phyloP scores from a whole-genome alignment of 179 eudicot genomes.

The Pouteria campechiana region DNA sequence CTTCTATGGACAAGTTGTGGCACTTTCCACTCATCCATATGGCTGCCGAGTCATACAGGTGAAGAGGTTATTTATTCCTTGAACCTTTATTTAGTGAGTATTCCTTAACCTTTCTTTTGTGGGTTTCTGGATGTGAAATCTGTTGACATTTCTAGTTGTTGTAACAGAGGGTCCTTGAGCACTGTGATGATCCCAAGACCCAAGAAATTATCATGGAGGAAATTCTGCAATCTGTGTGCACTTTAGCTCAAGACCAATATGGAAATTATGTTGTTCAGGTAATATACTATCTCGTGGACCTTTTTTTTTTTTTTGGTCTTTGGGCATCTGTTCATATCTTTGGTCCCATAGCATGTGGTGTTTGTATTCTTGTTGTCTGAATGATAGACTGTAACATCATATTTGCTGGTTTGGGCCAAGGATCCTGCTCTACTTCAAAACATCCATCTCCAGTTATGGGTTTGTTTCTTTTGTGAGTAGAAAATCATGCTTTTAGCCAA shows the following conservation, averaged over 20 bases:
- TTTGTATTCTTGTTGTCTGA: no score
- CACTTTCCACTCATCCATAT: slow-evolving; percentile 51
- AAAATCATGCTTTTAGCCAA: no score
- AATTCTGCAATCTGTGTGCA: slow-evolving; percentile 59
- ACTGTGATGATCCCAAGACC: slow-evolving; percentile 55
- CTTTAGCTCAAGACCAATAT: slow-evolving; percentile 85
- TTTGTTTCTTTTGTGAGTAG: no score
- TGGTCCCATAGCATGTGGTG: no score
- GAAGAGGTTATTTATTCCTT: no score
- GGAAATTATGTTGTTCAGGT: slow-evolving; percentile 98
- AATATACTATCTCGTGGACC: neutral
- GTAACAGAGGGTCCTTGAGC: slow-evolving; percentile 79
- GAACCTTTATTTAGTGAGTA: neutral
- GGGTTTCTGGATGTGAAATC: neutral
- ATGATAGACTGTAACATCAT: no score
- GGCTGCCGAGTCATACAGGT: slow-evolving; percentile 66
- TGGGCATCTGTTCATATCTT: no score
- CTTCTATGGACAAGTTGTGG: slow-evolving; percentile 38
- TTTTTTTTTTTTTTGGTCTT: no score
- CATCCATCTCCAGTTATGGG: no score
- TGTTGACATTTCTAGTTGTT: neutral
- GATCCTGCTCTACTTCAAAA: no score
- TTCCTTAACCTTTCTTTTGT: neutral
- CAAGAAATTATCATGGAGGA: slow-evolving; percentile 70
- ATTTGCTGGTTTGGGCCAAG: no score